Evolutionary conservation across 192 early-diverging fungal species (phyloP).

Genomic region (Haplosporangium gracile): DNA sequence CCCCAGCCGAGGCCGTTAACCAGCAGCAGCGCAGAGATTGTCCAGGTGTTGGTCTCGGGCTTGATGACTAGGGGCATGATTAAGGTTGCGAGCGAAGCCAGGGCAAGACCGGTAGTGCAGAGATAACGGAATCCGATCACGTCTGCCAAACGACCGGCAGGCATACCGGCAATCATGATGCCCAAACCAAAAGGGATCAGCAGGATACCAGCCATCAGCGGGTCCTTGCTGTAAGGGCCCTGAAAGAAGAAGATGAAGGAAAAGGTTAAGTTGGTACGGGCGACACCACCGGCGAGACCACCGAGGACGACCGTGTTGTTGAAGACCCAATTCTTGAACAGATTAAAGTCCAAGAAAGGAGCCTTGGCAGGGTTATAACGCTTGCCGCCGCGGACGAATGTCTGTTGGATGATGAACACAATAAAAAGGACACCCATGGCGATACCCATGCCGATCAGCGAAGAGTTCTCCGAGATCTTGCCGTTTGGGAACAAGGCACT

Average conservation of each 20-base stretch:
- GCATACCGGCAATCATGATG: constrained; percentile 21
- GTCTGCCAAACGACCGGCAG: constrained; percentile 16
- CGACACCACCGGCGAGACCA: constrained; percentile 26
- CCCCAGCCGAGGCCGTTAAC: constrained; percentile 22
- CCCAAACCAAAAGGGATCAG: constrained; percentile 24
- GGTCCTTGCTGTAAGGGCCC: constrained; percentile 19
- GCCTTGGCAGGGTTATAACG: constrained; percentile 2
- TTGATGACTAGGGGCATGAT: constrained; percentile 15
- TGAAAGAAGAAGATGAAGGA: constrained; percentile 31
- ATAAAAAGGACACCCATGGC: constrained; percentile 17
- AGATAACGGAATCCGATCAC: constrained; percentile 20
- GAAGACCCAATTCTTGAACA: constrained; percentile 17
- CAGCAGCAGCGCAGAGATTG: constrained; percentile 9
- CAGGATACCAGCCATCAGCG: constrained; percentile 22
- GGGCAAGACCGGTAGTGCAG: neutral
- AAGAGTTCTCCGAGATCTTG: constrained; percentile 10
- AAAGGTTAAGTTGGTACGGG: constrained; percentile 23
- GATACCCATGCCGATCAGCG: constrained; percentile 22
- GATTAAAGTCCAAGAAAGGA: constrained; percentile 19
- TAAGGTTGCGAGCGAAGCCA: constrained; percentile 6
- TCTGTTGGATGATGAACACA: constrained; percentile 14
- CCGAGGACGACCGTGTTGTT: constrained; percentile 28
- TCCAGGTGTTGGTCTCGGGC: constrained; percentile 22
- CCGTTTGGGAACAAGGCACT: constrained; percentile 19
- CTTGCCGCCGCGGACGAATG: constrained; percentile 17